These are phyloP conservation scores for Calocera viscosa DNA, from an alignment of 768 basidiomycete genomes.

Conservation along the genomic window DNA sequence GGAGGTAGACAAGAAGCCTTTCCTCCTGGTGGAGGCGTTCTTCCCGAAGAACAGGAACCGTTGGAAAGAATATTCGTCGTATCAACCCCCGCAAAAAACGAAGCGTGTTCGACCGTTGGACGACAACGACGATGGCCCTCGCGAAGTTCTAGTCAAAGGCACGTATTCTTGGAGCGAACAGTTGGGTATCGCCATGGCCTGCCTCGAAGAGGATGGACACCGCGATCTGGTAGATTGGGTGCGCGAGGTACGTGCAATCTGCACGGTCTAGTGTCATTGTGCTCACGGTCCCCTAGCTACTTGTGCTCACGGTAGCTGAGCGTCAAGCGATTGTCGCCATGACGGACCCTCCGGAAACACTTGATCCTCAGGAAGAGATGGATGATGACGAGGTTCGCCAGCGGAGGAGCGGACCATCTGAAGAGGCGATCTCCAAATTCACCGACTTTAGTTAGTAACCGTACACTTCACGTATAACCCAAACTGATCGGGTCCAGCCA, in stretches of 20 bases:
- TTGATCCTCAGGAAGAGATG: conserved; percentile 19
- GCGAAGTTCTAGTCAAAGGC: conserved; percentile 71
- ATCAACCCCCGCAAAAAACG: conserved; percentile 2
- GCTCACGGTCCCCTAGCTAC: neutral
- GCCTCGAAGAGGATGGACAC: conserved; percentile 55
- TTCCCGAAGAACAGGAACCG: conserved; percentile 78
- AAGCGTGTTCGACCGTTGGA: conserved; percentile 6
- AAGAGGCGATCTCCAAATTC: conserved; percentile 55
- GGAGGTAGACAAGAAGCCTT: conserved; percentile 64
- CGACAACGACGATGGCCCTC: conserved; percentile 29
- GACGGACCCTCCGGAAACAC: conserved; percentile 19
- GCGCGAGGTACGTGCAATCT: conserved; percentile 62
- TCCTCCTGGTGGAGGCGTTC: conserved; percentile 81
- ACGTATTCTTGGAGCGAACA: conserved; percentile 83
- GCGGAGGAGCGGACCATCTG: conserved; percentile 39
- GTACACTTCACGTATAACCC: neutral
- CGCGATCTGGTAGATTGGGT: conserved; percentile 62
- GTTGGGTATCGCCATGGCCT: conserved; percentile 70
- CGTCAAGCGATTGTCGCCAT: conserved; percentile 28
- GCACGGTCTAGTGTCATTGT: neutral
- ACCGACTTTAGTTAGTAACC: conserved; percentile 58
- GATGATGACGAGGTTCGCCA: conserved; percentile 19
- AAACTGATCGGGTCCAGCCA: conserved; percentile 35
- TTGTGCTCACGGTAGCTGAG: conserved; percentile 25
- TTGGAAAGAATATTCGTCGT: conserved; percentile 65